These are phyloP conservation scores for Metschnikowia picachoensis DNA, from an alignment of 805 yeast species.

Conservation along the genomic window DNA sequence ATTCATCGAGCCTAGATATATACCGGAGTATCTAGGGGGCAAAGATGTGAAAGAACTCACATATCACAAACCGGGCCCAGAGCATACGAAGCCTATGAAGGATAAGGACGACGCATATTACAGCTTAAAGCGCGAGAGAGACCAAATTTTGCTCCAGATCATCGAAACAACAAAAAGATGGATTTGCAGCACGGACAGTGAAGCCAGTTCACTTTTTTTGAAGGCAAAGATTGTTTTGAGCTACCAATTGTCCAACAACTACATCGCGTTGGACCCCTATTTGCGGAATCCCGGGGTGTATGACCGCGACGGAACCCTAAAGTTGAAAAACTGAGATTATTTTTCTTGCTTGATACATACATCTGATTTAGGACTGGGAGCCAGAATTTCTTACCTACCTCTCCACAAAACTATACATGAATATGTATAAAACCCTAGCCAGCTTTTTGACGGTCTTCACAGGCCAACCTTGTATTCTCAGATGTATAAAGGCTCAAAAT, in stretches of 20 bases:
- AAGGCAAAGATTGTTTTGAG: constrained; percentile 54
- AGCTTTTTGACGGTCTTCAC: no score
- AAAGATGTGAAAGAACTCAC: constrained; percentile 52
- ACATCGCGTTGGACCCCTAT: constrained; percentile 71
- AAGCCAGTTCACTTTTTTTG: constrained; percentile 45
- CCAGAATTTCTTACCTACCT: no score
- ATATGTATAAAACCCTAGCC: no score
- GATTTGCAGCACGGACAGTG: constrained; percentile 61
- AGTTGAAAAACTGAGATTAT: constrained; percentile 13
- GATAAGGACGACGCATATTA: constrained; percentile 40
- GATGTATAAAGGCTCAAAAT: no score
- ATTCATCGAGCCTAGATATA: constrained; percentile 52
- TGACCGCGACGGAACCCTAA: constrained; percentile 67
- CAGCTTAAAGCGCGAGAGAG: constrained; percentile 48
- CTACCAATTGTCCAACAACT: constrained; percentile 55
- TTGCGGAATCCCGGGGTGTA: constrained; percentile 73
- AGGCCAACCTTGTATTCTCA: no score
- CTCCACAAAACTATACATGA: no score
- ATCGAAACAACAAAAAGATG: constrained; percentile 68
- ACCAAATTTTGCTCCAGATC: constrained; percentile 48
- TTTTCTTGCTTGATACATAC: no score
- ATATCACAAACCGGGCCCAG: constrained; percentile 61
- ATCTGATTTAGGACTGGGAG: no score
- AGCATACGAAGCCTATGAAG: constrained; percentile 35
- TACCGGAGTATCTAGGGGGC: constrained; percentile 79